These are phyloP conservation scores for Trypethelium eluteriae DNA, from an alignment of 495 filamentous ascomycete genomes.

Conservation along the genomic window DNA sequence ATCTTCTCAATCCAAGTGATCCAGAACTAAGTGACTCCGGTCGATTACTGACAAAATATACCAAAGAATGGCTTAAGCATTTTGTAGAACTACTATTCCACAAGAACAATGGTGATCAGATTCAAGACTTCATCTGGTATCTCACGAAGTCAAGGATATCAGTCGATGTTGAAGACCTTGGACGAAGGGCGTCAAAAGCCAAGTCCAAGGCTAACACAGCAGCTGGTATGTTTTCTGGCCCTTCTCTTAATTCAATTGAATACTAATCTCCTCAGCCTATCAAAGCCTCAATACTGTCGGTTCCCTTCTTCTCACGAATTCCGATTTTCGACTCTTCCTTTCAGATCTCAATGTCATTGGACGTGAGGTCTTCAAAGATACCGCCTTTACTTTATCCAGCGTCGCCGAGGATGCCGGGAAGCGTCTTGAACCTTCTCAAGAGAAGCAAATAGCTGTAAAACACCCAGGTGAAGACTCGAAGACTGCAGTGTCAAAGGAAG, in stretches of 20 bases:
- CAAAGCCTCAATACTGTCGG: slow-evolving; percentile 77
- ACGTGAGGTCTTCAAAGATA: slow-evolving; percentile 80
- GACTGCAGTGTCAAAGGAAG: slow-evolving; percentile 47
- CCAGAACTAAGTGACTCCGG: slow-evolving; percentile 70
- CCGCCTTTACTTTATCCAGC: slow-evolving; percentile 65
- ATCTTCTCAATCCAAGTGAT: slow-evolving; percentile 69
- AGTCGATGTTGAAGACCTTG: slow-evolving; percentile 60
- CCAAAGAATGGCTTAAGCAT: slow-evolving; percentile 60
- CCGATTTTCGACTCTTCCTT: slow-evolving; percentile 81
- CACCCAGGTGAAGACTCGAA: slow-evolving; percentile 51
- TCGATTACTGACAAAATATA: slow-evolving; percentile 61
- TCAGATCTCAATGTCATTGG: slow-evolving; percentile 73
- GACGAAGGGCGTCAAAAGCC: slow-evolving; percentile 52
- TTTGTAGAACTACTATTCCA: slow-evolving; percentile 69
- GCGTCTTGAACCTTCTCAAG: slow-evolving; percentile 57
- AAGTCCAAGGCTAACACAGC: slow-evolving; percentile 68
- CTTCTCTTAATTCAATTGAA: slow-evolving; percentile 13
- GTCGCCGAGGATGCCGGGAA: slow-evolving; percentile 66
- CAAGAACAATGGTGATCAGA: slow-evolving; percentile 77
- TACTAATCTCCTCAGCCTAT: slow-evolving; percentile 50
- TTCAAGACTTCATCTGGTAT: slow-evolving; percentile 90
- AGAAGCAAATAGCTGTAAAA: slow-evolving; percentile 51
- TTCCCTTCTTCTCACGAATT: slow-evolving; percentile 74
- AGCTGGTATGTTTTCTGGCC: slow-evolving; percentile 49
- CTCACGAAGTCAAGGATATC: slow-evolving; percentile 61